A percentile compares a stretch with the other conserved stretches of the same genome.
Conservation (phyloP, 306 rosid genomes). For the Rosa persica region DNA sequence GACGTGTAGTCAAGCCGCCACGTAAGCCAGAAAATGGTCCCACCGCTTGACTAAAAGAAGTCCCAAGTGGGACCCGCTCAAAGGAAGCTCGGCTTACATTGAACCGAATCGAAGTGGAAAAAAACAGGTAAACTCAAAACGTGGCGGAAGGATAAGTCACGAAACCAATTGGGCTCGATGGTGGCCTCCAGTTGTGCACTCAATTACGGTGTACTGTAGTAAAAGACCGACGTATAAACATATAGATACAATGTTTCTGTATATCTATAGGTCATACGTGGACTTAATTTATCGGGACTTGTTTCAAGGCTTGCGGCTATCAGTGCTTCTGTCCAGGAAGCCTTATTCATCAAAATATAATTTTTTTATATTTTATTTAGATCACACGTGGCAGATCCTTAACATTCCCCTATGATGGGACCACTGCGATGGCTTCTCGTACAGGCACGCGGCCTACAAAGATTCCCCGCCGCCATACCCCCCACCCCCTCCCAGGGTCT, state of each 20-base stretch:
- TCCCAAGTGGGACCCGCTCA: slow-evolving; percentile 14
- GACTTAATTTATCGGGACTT: not conserved
- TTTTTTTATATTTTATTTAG: no score
- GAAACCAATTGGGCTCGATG: not conserved
- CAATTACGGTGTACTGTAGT: not conserved
- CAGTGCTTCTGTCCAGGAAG: slow-evolving; percentile 45
- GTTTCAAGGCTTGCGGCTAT: slow-evolving; percentile 70
- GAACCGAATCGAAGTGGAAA: not conserved
- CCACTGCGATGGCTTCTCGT: slow-evolving; percentile 53
- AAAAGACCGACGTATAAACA: not conserved
- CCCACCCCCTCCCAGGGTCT: not conserved
- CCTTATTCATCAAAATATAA: not conserved
- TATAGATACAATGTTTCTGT: not conserved
- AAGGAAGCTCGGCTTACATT: not conserved
- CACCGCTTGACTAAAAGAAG: slow-evolving; percentile 1
- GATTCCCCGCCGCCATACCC: slow-evolving; percentile 95
- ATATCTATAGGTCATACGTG: slow-evolving; percentile 13
- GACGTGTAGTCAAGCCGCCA: not conserved
- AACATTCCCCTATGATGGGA: slow-evolving; percentile 42
- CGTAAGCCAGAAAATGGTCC: slow-evolving; percentile 15
- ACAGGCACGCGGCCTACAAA: slow-evolving; percentile 68
- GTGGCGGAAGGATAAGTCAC: slow-evolving; percentile 26
- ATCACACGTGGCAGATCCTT: slow-evolving; percentile 44
- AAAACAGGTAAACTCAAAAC: slow-evolving; percentile 4
- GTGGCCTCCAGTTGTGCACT: slow-evolving; percentile 47